Base-by-base conservation (phyloP, 768 basidiomycete genomes). In the Phlebiopsis gigantea region DNA sequence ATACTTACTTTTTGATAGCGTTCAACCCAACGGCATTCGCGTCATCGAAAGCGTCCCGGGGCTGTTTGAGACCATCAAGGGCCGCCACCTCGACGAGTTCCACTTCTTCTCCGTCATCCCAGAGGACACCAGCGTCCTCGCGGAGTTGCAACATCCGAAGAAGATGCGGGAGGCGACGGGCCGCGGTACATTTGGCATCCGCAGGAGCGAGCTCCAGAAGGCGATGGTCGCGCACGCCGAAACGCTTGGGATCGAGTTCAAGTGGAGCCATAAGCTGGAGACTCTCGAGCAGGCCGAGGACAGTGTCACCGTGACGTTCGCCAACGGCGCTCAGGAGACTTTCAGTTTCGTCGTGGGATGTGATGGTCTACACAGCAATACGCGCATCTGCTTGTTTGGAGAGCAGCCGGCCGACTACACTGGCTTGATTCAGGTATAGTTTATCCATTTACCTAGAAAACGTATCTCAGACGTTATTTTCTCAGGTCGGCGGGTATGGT, bases 351-450 rank as follows among this genome's bases (percentile, higher is more conserved):
- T 77, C 6, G 68, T 77, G 10, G 77, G 76, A 24, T 76, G 75
- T 61, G 77, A 78, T 53, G 77, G 77, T 7, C 63, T 78, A 56
- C 77, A 77, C 58, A 74, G 73, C 59, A 69, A 64, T 50, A 75
- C 75, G 10, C 68, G 77, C 1, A 60, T 6, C 22, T 42, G 24
- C n/a, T 46, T 57, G 28, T 57, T 57, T 28, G 56, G 56, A 8
- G 41, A 43, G 19, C 4, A 41, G 34, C 43, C 43, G 14, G 56
- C 56, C 8, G 56, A 57, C 21, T 57, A n/a, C 26, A 57, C 56
- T 5, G 55, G 56, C 9, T 26, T 57, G 9, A 15, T 14, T 24
- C 56, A 57, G 39, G 56, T 50, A 50, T n/a, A 24, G 12, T 39
- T 10, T n/a, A n/a, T n/a, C n/a, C n/a, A n/a, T n/a, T n/a, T n/a